Percentiles rank a stretch among this genome's conserved stretches.
phyloP scores from a whole-genome alignment of 768 basidiomycete species.

The Boletus rubroflammeus region DNA sequence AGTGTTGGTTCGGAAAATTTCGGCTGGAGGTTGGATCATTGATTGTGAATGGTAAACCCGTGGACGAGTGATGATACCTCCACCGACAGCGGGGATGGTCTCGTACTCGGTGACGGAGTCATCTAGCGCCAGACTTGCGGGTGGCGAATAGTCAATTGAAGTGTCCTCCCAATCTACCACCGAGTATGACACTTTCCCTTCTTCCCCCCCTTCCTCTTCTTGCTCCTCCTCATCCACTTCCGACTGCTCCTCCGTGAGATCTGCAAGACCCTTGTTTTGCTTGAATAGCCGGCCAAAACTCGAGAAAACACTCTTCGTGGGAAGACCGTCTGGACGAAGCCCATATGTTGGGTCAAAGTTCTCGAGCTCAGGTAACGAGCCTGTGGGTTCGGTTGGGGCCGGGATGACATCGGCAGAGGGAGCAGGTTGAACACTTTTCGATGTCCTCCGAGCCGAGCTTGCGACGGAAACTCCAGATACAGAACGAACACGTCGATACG shows the following conservation, averaged over 20 bases:
- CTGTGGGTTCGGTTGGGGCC: constrained; percentile 22
- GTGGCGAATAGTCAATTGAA: constrained; percentile 43
- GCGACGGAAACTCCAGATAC: constrained; percentile 40
- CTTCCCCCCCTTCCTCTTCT: constrained; percentile 34
- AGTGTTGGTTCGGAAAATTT: constrained; percentile 12
- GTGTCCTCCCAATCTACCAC: constrained; percentile 70
- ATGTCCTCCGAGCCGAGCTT: constrained; percentile 29
- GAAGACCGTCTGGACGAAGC: constrained; percentile 86
- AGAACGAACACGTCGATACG: constrained; percentile 35
- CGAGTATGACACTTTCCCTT: constrained; percentile 47
- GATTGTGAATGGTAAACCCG: constrained; percentile 84
- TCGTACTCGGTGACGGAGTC: constrained; percentile 67
- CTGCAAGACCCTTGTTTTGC: constrained; percentile 67
- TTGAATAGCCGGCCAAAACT: constrained; percentile 73
- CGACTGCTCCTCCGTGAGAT: constrained; percentile 67
- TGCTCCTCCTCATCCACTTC: constrained; percentile 36
- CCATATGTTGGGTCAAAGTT: constrained; percentile 97
- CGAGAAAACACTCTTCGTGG: constrained; percentile 76
- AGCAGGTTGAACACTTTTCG: constrained; percentile 15
- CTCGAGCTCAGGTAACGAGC: constrained; percentile 52
- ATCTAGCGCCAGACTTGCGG: constrained; percentile 40
- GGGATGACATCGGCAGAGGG: constrained; percentile 20
- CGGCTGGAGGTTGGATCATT: constrained; percentile 50
- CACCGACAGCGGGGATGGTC: constrained; percentile 88
- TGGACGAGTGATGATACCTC: constrained; percentile 82